These are phyloP conservation scores for Neocatenulostroma microsporum DNA, from an alignment of 2,329 filamentous ascomycete genomes.

Conservation along the genomic window DNA sequence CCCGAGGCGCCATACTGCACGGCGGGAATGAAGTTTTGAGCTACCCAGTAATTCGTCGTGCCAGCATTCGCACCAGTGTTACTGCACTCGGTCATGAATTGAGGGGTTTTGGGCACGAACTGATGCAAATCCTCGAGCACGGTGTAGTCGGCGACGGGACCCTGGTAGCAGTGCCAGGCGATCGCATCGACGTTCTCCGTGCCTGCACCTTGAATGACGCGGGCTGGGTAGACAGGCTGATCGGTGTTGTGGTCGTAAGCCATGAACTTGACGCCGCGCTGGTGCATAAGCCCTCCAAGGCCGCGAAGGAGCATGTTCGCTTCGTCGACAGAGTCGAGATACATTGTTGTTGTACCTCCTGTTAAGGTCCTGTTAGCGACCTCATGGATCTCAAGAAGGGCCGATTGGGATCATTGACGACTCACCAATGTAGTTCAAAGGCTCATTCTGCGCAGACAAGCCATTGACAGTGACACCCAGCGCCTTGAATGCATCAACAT, in stretches of 20 bases:
- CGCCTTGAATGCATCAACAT: conserved; percentile 30
- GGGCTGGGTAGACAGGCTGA: conserved; percentile 29
- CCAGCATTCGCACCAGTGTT: conserved; percentile 16
- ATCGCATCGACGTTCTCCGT: conserved; percentile 25
- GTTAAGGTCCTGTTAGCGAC: too few relatives aligned
- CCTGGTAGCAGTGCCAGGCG: conserved; percentile 34
- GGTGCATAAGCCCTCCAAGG: conserved; percentile 14
- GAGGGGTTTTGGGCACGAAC: conserved; percentile 32
- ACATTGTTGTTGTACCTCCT: too few relatives aligned
- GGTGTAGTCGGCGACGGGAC: conserved; percentile 24
- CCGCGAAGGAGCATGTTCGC: conserved; percentile 28
- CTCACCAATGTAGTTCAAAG: conserved; percentile 30
- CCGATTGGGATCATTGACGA: too few relatives aligned
- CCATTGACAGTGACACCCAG: conserved; percentile 30
- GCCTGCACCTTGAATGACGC: conserved; percentile 28
- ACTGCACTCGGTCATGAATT: conserved; percentile 47
- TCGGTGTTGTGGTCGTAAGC: conserved; percentile 37
- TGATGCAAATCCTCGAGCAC: conserved; percentile 37
- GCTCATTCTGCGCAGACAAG: conserved; percentile 34
- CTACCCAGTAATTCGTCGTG: conserved; percentile 14
- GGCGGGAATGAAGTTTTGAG: conserved; percentile 19
- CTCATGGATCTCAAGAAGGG: too few relatives aligned
- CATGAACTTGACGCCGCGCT: conserved; percentile 26
- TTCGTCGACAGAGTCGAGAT: conserved; percentile 29
- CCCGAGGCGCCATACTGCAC: conserved; percentile 42